Evolutionary conservation across 2,329 filamentous ascomycete genomes (phyloP).

Genomic region (Tolypocladium amazonense): DNA sequence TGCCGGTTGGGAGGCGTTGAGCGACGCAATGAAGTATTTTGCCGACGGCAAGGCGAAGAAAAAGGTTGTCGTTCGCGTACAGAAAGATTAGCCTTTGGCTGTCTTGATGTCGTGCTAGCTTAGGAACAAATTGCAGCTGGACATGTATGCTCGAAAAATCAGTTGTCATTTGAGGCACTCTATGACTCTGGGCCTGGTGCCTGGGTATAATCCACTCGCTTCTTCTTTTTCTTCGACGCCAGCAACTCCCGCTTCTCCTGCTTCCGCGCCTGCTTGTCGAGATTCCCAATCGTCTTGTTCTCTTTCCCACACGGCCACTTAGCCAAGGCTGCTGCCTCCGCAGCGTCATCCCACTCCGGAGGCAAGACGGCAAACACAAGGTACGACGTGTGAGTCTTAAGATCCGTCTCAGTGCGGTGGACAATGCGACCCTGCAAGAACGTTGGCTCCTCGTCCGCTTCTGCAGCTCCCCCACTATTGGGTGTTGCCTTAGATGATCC

Average conservation of each 20-base stretch:
- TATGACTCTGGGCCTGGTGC: neutral
- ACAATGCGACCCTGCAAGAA: conserved; percentile 71
- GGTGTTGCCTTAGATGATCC: neutral
- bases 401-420: conserved; percentile 73
- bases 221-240: conserved; percentile 34
- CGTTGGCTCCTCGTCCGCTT: conserved; percentile 30
- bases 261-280: conserved; percentile 44
- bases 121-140: neutral
- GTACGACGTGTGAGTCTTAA: conserved; percentile 97
- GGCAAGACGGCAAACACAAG: conserved; percentile 86
- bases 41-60: conserved; percentile 12
- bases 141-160: neutral
- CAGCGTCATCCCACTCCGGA: conserved; percentile 72
- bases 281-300: conserved; percentile 38
- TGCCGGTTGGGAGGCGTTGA: conserved; percentile 13
- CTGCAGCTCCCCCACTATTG: conserved; percentile 4
- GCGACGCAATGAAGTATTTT: conserved; percentile 10
- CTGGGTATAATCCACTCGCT: conserved; percentile 13
- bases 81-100: neutral
- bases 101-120: neutral
- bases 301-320: conserved; percentile 53
- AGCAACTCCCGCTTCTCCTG: conserved; percentile 45
- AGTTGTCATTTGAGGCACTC: neutral
- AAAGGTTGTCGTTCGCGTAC: conserved; percentile 14
- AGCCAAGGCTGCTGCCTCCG: conserved; percentile 58